Percentiles rank a stretch among this genome's conserved stretches.
Evolutionary conservation across 2,329 filamentous ascomycete genomes (phyloP).

Genomic region (Trichothecium roseum): DNA sequence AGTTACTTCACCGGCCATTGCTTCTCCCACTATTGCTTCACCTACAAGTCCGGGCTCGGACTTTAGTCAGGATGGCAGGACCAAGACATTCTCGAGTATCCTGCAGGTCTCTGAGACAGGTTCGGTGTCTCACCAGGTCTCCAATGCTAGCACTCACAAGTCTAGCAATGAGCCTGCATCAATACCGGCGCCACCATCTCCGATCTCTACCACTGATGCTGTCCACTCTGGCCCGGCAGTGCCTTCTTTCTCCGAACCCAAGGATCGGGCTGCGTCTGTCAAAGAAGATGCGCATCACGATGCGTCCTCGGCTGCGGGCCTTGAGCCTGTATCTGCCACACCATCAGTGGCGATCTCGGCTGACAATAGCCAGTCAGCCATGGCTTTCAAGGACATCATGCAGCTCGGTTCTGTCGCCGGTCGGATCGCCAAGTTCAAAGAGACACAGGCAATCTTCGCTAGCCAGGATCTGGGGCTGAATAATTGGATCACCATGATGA

Average conservation of each 20-base stretch:
- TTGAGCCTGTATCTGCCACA: constrained; percentile 7
- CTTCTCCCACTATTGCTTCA: not conserved
- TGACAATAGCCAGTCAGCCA: constrained; percentile 23
- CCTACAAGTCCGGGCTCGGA: constrained; percentile 3
- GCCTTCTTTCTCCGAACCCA: too few relatives aligned
- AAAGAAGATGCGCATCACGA: constrained; percentile 17
- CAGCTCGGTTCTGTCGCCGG: constrained; percentile 54
- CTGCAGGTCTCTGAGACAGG: not conserved
- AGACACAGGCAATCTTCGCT: constrained; percentile 61
- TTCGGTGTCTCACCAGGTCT: constrained; percentile 22
- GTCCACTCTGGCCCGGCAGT: too few relatives aligned
- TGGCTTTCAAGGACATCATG: constrained; percentile 68
- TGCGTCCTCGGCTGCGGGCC: constrained; percentile 9
- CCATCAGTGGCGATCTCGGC: constrained; percentile 1
- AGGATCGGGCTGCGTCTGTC: not conserved
- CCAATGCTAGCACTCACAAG: constrained; percentile 17
- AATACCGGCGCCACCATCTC: constrained; percentile 30
- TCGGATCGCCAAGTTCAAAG: constrained; percentile 63
- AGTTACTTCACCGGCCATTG: not conserved
- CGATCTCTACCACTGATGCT: constrained; percentile 22
- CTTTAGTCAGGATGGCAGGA: not conserved
- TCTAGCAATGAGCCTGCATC: not conserved
- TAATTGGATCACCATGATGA: constrained; percentile 40
- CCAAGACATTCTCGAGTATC: constrained; percentile 1
- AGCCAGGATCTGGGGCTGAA: constrained; percentile 64